Evolutionary conservation across 1,284 basidiomycete species (phyloP), one percentile per base, ranked within the genome.

Genomic region (Tremellales sp.): DNA sequence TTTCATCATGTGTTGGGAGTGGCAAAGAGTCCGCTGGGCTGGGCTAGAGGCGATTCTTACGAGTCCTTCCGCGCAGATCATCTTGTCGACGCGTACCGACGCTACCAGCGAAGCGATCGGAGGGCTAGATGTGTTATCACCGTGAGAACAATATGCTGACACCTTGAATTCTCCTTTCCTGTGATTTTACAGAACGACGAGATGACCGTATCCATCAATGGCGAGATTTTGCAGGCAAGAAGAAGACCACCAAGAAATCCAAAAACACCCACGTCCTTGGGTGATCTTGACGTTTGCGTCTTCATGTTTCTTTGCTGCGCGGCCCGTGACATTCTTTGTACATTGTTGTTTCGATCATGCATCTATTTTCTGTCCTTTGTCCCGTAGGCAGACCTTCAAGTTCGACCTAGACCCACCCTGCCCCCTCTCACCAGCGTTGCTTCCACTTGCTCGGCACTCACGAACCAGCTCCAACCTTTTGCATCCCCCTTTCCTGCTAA

Each of bases 381-480:
- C 34, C n/a, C 10, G 34, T 8, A 36, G 9, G 10, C 34, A 21
- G 18, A 10, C 29, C 29, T 36, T 36, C 16, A 36, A n/a, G 47
- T 44, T 18, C 34, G 13, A 3, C 62, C 59, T 16, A 85, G 70
- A 7, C 77, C 70, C 32, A 88, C 76, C 26, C 58, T 68, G 2
- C 74, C 71, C 1, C 78, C 83, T 21, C 73, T 70, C 51, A 83
- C 77, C 29, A 89, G 66, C 22, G 86, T 81, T n/a, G 66, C 70
- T 25, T 81, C 76, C 0, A 79, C 77, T 66, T 89, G 87, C 3
- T 73, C 71, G 9, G 79, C 77, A 47, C 83, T 81, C 6, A 78
- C 79, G 67, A 90, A 91, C 86, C 87, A 91, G 44, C 81, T 79
- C 58, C 82, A 77, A 0, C 85, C 85, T 65, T 91, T 91, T 42